Evolutionary conservation across 1,284 basidiomycete species (phyloP), one percentile per base, ranked within the genome.

Genomic region (Heterobasidion parviporum): DNA sequence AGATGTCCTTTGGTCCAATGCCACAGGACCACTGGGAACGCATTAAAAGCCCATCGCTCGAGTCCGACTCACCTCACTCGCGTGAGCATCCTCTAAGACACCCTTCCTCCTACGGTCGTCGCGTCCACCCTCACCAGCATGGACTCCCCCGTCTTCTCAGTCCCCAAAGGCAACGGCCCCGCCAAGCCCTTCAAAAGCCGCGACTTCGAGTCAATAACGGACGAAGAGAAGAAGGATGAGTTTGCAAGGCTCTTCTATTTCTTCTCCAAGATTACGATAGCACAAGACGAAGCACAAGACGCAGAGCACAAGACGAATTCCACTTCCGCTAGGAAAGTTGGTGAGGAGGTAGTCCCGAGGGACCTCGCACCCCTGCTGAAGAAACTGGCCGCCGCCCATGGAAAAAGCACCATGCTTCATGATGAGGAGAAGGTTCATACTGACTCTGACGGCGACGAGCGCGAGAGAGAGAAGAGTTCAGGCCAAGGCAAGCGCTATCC

Each of bases 171-270:
- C 50, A 33, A 52, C 3, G 16, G 15, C 4, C 10, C n/a, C 16
- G 16, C n/a, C 9, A 26, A 26, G 16, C 3, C 41, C 5, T 6
- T 10, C 20, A 45, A 8, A 32, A 7, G 20, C 14, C 45, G 18
- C 12, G 36, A 15, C 48, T 36, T 46, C 12, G 36, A 16, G 38
- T 50, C 48, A 41, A 54, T 51, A 16, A n/a, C 53, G 10, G 45
- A 38, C n/a, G 47, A 44, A 35, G 57, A 67, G 56, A 76, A 73
- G 57, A 73, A 70, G 8, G 70, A 71, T 34, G 82, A 83, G 54
- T 79, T 80, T 59, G 75, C 77, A 1, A 71, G 72, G 53, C 74
- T 84, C 50, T 76, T 80, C 56, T 71, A 77, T 54, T 69, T 82
- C 56, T 83, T 83, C 63, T 74, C 81, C 50, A 74, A 71, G 50